Evolutionary conservation across 495 filamentous ascomycete species (phyloP), one percentile per base, ranked within the genome.

Genomic region (Aspergillus nanangensis): DNA sequence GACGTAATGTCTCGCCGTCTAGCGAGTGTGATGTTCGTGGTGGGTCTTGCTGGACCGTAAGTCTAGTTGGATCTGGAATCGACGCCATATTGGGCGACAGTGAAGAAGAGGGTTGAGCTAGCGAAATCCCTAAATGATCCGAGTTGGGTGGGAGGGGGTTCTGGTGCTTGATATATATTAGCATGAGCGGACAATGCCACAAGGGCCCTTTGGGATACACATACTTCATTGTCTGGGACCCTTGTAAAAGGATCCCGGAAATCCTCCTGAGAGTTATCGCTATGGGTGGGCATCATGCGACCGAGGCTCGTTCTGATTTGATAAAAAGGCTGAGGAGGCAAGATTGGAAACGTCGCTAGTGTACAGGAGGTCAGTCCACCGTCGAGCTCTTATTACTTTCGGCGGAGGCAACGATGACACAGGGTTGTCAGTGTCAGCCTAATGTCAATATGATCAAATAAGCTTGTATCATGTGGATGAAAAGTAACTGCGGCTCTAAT

Each of bases 1-100:
- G 58, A 13, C 74, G 71, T 15, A 78, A 48, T 13, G 75, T 78
- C 20, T 74, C 75, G 14, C 72, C 75, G 40, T 74, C 75, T 27
- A 76, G 61, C 2, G 74, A 78, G 13, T 55, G 57, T 27, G 69
- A 61, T 17, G 61, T 57, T 14, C 53, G 56, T 41, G 71, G 68
- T 5, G 61, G 69, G 20, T 49, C 46, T 48, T 53, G 40, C 5
- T 68, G 62, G 2, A 70, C 67, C 35, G 46, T 61, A 22, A 72
- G 48, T 10, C 45, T 52, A 2, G 47, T 45, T 43, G 61, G 35
- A 40, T 62, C 58, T 35, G 41, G 55, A 17, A 56, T 56, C 25
- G 51, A 44, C 4, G 59, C 47, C 58, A 60, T 65, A 42, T 57
- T 57, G 41, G 33, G 32, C 29, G 48, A 43, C 4, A 63, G 61